These are phyloP conservation scores for Ceratocystis eucalypticola DNA, from an alignment of 2,329 filamentous ascomycete species.

Conservation along the genomic window DNA sequence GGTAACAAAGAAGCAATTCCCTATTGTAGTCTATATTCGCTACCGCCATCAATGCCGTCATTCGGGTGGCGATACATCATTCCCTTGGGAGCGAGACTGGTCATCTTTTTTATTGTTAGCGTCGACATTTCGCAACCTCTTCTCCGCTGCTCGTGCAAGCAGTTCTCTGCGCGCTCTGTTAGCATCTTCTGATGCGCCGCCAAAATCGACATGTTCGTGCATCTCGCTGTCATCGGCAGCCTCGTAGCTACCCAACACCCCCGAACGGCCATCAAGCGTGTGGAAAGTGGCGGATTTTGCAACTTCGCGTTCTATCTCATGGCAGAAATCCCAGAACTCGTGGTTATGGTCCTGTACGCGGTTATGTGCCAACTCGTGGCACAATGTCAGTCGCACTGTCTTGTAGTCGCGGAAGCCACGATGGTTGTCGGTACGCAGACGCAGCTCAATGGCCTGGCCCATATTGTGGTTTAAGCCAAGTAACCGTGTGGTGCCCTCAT, in stretches of 20 bases:
- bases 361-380: slow-evolving; percentile 91
- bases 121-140: slow-evolving; percentile 29
- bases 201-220: slow-evolving; percentile 63
- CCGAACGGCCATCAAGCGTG: slow-evolving; percentile 41
- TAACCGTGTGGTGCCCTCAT: slow-evolving; percentile 58
- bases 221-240: slow-evolving; percentile 39
- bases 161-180: slow-evolving; percentile 58
- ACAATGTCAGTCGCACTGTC: slow-evolving; percentile 79
- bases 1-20: too few species aligned
- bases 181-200: slow-evolving; percentile 38
- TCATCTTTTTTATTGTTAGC: background rate
- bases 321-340: slow-evolving; percentile 80
- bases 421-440: slow-evolving; percentile 82
- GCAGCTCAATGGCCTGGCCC: slow-evolving; percentile 81
- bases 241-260: slow-evolving; percentile 38
- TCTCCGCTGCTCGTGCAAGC: slow-evolving; percentile 60
- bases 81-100: background rate
- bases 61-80: background rate
- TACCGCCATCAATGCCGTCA: background rate
- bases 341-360: slow-evolving; percentile 73
- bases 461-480: slow-evolving; percentile 76
- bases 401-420: slow-evolving; percentile 90
- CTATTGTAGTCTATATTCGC: background rate
- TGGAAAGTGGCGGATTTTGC: slow-evolving; percentile 38
- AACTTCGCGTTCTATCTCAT: slow-evolving; percentile 78